phyloP scores from a whole-genome alignment of 805 yeast genomes.

The Saccharomycopsis sp. region DNA sequence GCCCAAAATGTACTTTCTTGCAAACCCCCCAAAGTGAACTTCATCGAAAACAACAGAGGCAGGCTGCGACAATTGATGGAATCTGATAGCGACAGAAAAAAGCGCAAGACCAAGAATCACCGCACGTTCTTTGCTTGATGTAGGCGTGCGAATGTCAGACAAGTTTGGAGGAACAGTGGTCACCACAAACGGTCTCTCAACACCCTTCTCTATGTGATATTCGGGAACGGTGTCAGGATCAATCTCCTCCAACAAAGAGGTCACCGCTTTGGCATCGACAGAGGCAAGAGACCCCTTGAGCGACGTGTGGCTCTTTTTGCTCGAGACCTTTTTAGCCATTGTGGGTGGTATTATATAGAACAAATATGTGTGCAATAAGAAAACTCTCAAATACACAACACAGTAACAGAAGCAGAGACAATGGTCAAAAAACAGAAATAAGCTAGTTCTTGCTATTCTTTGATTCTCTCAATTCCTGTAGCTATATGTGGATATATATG shows the following conservation, averaged over 20 bases:
- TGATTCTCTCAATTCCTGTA: neutral
- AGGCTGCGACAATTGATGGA: slow-evolving; percentile 57
- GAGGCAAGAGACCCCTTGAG: neutral
- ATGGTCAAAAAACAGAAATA: neutral
- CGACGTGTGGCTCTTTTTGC: slow-evolving; percentile 6
- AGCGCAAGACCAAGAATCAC: slow-evolving; percentile 39
- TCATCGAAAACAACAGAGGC: slow-evolving; percentile 86
- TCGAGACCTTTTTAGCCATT: slow-evolving; percentile 17
- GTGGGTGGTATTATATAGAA: neutral
- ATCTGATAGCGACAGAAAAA: slow-evolving; percentile 53
- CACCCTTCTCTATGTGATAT: slow-evolving; percentile 43
- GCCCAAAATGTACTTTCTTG: slow-evolving; percentile 67
- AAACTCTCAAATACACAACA: neutral
- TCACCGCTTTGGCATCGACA: neutral
- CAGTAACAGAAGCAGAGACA: neutral
- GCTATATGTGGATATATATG: neutral
- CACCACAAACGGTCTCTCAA: slow-evolving; percentile 45
- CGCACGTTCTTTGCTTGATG: slow-evolving; percentile 33
- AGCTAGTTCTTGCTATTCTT: neutral
- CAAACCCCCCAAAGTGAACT: slow-evolving; percentile 89
- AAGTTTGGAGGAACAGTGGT: slow-evolving; percentile 42
- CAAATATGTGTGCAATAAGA: neutral
- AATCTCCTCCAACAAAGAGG: neutral
- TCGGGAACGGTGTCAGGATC: slow-evolving; percentile 36
- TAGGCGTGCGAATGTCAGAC: slow-evolving; percentile 35